Conservation (phyloP, 2,329 filamentous ascomycete genomes). For the Fusarium veterinarium region DNA sequence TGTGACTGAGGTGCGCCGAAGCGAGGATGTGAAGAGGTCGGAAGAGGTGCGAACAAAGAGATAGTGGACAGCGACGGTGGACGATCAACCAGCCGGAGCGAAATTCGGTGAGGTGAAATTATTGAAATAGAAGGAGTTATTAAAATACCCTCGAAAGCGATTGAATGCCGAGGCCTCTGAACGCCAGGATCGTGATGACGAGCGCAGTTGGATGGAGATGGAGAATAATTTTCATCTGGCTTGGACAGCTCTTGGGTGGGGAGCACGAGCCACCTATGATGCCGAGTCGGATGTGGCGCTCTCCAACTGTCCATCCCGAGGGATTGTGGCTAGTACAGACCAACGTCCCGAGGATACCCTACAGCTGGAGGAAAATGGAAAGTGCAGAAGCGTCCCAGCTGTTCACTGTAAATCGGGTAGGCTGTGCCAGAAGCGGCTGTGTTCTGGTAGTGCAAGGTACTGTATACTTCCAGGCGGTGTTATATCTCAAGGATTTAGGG, state of each 20-base stretch:
- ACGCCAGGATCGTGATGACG: conserved; percentile 50
- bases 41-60: conserved; percentile 36
- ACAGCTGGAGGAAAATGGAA: conserved; percentile 5
- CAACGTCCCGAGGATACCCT: conserved; percentile 17
- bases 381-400: conserved; percentile 2
- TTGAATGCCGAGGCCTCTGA: conserved; percentile 42
- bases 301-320: conserved; percentile 10
- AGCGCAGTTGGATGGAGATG: conserved; percentile 47
- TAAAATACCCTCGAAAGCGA: conserved; percentile 37
- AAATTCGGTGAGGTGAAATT: conserved; percentile 4
- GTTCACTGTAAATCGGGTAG: neutral
- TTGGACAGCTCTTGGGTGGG: conserved; percentile 44
- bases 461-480: conserved; percentile 19
- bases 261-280: conserved; percentile 48
- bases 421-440: neutral
- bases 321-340: conserved; percentile 11
- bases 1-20: conserved; percentile 49
- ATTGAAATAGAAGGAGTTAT: conserved; percentile 35
- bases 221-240: conserved; percentile 53
- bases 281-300: conserved; percentile 35
- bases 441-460: conserved; percentile 25
- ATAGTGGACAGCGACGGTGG: conserved; percentile 33
- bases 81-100: conserved; percentile 18
- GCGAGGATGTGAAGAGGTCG: conserved; percentile 40
- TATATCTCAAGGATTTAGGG: neutral